These are phyloP conservation scores for Ceratobasidium sp. DNA, from an alignment of 1,284 basidiomycete genomes.

Conservation along the genomic window DNA sequence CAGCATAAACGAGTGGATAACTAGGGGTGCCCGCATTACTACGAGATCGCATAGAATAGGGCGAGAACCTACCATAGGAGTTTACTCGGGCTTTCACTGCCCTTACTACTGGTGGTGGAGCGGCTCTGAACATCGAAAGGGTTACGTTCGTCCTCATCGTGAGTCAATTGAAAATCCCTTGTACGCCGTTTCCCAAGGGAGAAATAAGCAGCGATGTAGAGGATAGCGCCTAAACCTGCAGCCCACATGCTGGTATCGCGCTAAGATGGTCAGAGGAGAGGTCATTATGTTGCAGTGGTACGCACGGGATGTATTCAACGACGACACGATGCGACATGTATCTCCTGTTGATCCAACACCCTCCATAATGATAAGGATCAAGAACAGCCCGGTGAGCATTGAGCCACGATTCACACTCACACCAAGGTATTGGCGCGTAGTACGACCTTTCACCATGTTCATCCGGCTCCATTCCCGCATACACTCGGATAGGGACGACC, in stretches of 20 bases:
- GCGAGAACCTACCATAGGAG: not conserved
- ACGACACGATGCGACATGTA: conserved; percentile 15
- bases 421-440: conserved; percentile 25
- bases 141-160: too few species aligned
- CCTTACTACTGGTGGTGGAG: not conserved
- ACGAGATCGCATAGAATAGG: not conserved
- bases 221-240: not conserved
- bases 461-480: not conserved
- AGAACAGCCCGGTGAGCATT: too few species aligned
- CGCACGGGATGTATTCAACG: conserved; percentile 13
- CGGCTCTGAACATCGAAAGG: too few species aligned
- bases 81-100: not conserved
- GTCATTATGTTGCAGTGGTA: not conserved
- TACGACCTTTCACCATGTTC: not conserved
- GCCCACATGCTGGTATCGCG: conserved; percentile 5
- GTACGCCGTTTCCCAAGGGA: not conserved
- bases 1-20: conserved; percentile 14
- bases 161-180: too few species aligned
- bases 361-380: not conserved
- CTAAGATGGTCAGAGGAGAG: too few species aligned
- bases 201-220: conserved; percentile 24
- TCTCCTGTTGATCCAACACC: conserved; percentile 27
- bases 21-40: not conserved
- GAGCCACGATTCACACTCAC: not conserved
- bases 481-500: not conserved